Evolutionary conservation across 1,284 basidiomycete species (phyloP).

Genomic region (Trichosporon sp.): DNA sequence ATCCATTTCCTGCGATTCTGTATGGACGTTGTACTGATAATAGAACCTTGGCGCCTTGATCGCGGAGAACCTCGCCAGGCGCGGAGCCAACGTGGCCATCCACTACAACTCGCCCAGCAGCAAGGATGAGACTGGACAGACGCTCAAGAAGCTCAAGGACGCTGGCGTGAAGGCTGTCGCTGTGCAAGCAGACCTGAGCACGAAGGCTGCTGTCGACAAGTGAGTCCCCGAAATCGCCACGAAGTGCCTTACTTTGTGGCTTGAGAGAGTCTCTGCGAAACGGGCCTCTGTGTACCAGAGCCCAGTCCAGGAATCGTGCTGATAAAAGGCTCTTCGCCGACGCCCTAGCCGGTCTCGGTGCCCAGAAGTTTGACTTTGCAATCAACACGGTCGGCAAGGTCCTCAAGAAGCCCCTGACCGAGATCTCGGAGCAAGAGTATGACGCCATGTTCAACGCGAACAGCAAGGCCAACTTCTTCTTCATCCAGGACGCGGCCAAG

Average conservation of each 20-base stretch:
- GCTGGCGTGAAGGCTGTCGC: slow-evolving; percentile 17
- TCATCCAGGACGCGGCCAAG: slow-evolving; percentile 23
- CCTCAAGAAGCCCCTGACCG: slow-evolving; percentile 24
- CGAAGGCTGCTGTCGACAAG: slow-evolving; percentile 6
- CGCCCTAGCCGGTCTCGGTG: slow-evolving; percentile 14
- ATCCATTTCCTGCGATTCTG: too few species aligned
- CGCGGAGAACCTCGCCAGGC: slow-evolving; percentile 17
- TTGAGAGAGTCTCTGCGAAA: too few species aligned
- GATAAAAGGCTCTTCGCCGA: slow-evolving; percentile 16
- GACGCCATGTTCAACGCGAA: slow-evolving; percentile 26
- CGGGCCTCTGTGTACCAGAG: neutral
- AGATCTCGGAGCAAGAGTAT: slow-evolving; percentile 24
- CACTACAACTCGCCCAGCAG: slow-evolving; percentile 20
- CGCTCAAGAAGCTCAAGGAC: slow-evolving; percentile 13
- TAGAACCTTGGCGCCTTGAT: slow-evolving; percentile 24
- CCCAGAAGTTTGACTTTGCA: slow-evolving; percentile 18
- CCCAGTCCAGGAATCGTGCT: neutral
- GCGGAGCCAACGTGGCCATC: slow-evolving; percentile 22
- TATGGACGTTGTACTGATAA: neutral
- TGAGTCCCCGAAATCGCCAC: neutral
- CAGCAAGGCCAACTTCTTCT: slow-evolving; percentile 28
- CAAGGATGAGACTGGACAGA: slow-evolving; percentile 17
- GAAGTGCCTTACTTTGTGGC: neutral
- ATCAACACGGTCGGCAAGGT: slow-evolving; percentile 31
- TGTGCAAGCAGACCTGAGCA: slow-evolving; percentile 13